Conservation (phyloP, 192 early-diverging fungal genomes). For the Rhizophagus clarus region DNA sequence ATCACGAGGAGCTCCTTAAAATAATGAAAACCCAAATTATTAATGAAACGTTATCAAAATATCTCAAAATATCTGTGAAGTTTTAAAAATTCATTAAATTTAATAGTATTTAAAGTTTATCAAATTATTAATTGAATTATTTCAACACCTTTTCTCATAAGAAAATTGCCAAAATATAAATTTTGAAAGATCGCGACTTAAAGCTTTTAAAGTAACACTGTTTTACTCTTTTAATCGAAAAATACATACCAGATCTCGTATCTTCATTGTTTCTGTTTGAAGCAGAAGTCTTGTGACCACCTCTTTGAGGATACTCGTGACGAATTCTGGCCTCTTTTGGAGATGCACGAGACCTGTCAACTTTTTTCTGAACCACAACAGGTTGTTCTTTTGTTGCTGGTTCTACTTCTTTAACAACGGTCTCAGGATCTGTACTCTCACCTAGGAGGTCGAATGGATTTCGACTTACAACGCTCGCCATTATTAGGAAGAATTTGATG, state of each 20-base stretch:
- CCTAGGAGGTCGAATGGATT: conserved; percentile 19
- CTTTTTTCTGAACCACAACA: conserved; percentile 18
- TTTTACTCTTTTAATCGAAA: neutral
- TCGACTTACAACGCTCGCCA: conserved; percentile 21
- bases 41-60: too few species aligned
- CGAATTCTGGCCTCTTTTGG: conserved; percentile 29
- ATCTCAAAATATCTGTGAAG: neutral
- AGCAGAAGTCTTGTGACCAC: conserved; percentile 24
- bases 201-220: neutral
- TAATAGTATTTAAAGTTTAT: too few species aligned
- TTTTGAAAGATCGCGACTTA: neutral
- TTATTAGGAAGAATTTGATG: conserved; percentile 14
- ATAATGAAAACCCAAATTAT: neutral
- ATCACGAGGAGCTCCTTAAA: conserved; percentile 20
- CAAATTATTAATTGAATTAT: neutral
- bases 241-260: conserved; percentile 25
- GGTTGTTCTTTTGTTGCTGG: neutral
- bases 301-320: conserved; percentile 35
- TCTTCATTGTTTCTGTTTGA: conserved; percentile 23
- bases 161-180: neutral
- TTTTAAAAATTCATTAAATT: neutral
- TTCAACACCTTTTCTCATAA: neutral
- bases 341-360: conserved; percentile 36
- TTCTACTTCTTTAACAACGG: neutral
- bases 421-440: conserved; percentile 13